Evolutionary conservation across 2,329 filamentous ascomycete genomes (phyloP), one percentile per base, ranked within the genome.

Genomic region (Colletotrichum tabaci): DNA sequence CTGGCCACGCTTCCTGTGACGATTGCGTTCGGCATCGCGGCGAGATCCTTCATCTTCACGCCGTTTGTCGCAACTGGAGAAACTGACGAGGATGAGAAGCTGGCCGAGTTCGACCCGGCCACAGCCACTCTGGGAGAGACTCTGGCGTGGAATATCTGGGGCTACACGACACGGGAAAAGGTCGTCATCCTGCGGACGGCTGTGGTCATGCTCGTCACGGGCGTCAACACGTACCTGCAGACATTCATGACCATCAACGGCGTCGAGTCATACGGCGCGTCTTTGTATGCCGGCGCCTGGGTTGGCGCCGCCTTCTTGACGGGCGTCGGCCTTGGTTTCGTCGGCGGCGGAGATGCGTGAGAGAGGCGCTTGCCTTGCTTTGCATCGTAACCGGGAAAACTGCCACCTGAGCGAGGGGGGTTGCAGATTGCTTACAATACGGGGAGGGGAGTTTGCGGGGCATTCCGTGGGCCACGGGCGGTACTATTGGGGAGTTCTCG

Each of bases 1-100:
- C 80, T 88, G 50, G 86, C 88, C 10, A 86, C 93, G 58, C 81
- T 94, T 4, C 90, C 92, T 1, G 87, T 87, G 53, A 85, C 86
- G 8, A 74, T 88, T 4, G 76, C 86, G 2, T 86, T 93, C 21
- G 95, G 95, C 3, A 85, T 90, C 73, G 93, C 94, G 0, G 91
- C 92, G 5, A 90, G 90, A 73, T 88, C 89, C 56, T 96, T 97
- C 79, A 89, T 98, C 75, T 97, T 98, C 80, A 89, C 90, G 49
- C 91, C 92, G 2, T 88, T 90, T 26, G 88, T 89, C 21, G 87
- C 85, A 16, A 86, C 88, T 0, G 87, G 86, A 35, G 83, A 82
- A 35, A 85, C 83, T 18, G 78, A 79, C 53, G 83, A 85, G 73
- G 86, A 90, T 73, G 85, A 85, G 64, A 82, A 85, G 74, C 81